Evolutionary conservation across 345 rosid species (phyloP).

Genomic region (Firmiana major): DNA sequence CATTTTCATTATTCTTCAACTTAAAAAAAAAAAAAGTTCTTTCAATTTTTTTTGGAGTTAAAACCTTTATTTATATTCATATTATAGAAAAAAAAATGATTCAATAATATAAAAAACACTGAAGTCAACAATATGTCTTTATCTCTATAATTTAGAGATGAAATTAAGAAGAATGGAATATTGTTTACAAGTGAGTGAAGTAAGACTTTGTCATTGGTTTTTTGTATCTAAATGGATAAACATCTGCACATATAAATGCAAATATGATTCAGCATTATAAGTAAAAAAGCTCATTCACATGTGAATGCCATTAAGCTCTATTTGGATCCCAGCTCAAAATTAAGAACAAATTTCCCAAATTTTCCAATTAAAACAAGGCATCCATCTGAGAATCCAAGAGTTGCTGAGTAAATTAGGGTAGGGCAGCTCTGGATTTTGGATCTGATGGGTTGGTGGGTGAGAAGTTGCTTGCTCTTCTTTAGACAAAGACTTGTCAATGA

Average conservation of each 20-base stretch:
- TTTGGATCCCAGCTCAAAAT: background rate
- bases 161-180: background rate
- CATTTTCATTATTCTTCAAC: background rate
- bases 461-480: conserved; percentile 10
- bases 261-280: background rate
- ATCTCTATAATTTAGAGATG: background rate
- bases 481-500: too few species aligned
- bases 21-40: background rate
- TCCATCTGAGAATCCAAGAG: conserved; percentile 3
- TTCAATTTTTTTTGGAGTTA: background rate
- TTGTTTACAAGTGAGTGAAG: background rate
- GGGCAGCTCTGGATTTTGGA: conserved; percentile 20
- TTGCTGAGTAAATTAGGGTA: conserved; percentile 13
- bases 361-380: conserved; percentile 9
- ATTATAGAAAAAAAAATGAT: background rate
- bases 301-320: background rate
- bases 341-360: background rate
- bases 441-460: background rate
- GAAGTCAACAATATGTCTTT: background rate
- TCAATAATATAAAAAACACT: background rate
- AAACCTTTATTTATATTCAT: background rate
- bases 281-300: background rate
- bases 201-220: background rate
- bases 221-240: background rate
- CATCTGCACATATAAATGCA: background rate